These are phyloP conservation scores for Phenoliferia sp. DNA, from an alignment of 1,284 basidiomycete genomes.

Conservation along the genomic window DNA sequence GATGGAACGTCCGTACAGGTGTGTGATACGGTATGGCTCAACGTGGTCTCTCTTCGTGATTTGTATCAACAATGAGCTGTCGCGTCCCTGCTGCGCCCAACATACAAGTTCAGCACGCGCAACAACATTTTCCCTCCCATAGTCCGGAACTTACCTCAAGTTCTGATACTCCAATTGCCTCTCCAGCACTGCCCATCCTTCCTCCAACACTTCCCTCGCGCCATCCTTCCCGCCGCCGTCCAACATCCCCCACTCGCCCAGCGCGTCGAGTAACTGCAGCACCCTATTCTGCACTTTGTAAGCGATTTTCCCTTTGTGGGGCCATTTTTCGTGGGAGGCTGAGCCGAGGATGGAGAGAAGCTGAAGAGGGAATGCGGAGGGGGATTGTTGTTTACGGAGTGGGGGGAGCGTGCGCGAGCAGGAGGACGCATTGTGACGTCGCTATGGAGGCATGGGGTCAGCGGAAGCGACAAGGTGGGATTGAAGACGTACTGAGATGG, in stretches of 20 bases:
- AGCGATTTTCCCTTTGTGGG: background rate
- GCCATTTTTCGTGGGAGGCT: background rate
- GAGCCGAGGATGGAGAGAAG: background rate
- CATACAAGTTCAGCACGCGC: background rate
- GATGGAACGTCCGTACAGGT: constrained; percentile 3
- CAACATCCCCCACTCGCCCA: background rate
- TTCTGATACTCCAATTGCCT: constrained; percentile 4
- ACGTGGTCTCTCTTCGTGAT: background rate
- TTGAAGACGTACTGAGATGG: too few relatives aligned
- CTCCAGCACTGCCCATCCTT: background rate
- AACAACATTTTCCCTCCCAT: background rate
- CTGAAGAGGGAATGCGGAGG: background rate
- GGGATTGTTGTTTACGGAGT: background rate
- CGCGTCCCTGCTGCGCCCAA: background rate
- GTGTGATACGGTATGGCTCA: background rate
- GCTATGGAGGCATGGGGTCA: too few relatives aligned
- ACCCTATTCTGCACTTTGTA: background rate
- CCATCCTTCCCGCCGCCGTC: background rate
- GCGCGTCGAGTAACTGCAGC: constrained; percentile 1
- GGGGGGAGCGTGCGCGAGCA: too few relatives aligned
- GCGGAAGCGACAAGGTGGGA: too few relatives aligned
- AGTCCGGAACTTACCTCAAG: constrained; percentile 2
- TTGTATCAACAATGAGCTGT: background rate
- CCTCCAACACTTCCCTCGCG: background rate
- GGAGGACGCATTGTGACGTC: too few relatives aligned